These are phyloP conservation scores for Fusarium sublunatum DNA, from an alignment of 2,329 filamentous ascomycete genomes.

Conservation along the genomic window DNA sequence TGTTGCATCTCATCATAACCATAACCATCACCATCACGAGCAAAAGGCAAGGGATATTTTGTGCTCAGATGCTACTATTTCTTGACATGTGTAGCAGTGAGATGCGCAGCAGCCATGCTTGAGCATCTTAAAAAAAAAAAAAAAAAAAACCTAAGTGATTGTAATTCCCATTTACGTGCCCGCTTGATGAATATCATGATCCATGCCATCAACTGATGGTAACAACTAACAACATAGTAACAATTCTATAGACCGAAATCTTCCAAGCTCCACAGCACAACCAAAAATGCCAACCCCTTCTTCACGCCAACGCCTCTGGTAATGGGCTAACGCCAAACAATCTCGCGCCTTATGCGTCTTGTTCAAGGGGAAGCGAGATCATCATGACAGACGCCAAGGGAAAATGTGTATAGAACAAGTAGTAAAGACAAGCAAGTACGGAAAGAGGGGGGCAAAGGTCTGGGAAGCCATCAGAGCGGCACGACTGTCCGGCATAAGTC, in stretches of 20 bases:
- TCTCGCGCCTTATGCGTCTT: slow-evolving; percentile 30
- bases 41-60: background rate
- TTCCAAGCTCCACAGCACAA: slow-evolving; percentile 30
- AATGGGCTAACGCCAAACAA: slow-evolving; percentile 34
- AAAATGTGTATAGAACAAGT: slow-evolving; percentile 26
- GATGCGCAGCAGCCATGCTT: slow-evolving; percentile 6
- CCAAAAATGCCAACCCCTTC: slow-evolving; percentile 19
- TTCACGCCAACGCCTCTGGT: slow-evolving; percentile 38
- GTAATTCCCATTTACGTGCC: slow-evolving; percentile 27
- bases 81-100: background rate
- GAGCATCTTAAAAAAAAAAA: slow-evolving; percentile 1
- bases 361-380: slow-evolving; percentile 18
- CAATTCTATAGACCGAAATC: slow-evolving; percentile 41
- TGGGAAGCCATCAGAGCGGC: slow-evolving; percentile 6
- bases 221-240: slow-evolving; percentile 36
- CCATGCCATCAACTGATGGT: slow-evolving; percentile 30
- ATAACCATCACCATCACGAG: background rate
- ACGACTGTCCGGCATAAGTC: slow-evolving; percentile 1
- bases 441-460: slow-evolving; percentile 1
- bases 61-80: background rate
- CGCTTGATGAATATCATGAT: slow-evolving; percentile 37
- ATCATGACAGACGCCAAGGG: slow-evolving; percentile 23
- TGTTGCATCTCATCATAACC: background rate
- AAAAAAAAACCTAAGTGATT: slow-evolving; percentile 4
- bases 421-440: slow-evolving; percentile 26